Conservation (phyloP, 2,329 filamentous ascomycete genomes). For the Scedosporium minutisporum region DNA sequence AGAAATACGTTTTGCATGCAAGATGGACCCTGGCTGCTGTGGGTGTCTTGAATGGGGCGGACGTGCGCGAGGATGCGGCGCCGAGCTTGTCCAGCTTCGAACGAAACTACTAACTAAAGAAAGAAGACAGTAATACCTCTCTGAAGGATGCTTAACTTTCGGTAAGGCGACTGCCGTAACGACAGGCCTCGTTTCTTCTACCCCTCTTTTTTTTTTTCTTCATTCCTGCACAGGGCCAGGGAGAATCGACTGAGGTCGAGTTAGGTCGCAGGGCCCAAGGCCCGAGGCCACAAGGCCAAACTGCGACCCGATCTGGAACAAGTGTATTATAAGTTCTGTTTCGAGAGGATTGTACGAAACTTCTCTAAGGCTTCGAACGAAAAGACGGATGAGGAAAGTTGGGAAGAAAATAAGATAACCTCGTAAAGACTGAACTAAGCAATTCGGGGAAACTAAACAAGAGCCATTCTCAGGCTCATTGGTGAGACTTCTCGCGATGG, state of each 20-base stretch:
- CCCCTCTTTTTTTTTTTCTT: background rate
- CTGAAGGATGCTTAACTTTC: too few species aligned
- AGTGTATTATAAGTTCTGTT: background rate
- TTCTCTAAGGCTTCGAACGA: background rate
- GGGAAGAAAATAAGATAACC: background rate
- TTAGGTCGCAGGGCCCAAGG: background rate
- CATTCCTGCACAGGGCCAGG: background rate
- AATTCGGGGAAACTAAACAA: background rate
- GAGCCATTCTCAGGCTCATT: background rate
- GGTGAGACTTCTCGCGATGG: background rate
- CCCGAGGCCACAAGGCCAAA: background rate
- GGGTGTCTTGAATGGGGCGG: background rate
- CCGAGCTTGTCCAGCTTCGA: background rate
- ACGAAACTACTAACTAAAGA: too few species aligned
- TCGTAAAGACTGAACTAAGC: background rate
- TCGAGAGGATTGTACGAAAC: background rate
- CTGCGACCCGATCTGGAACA: background rate
- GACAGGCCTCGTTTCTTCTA: too few species aligned
- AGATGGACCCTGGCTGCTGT: slow-evolving; percentile 1
- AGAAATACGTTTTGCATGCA: background rate
- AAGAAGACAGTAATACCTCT: too few species aligned
- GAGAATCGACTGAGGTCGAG: background rate
- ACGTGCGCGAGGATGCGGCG: slow-evolving; percentile 1
- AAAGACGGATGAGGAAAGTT: background rate
- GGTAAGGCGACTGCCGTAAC: too few species aligned